Base-by-base conservation (phyloP, 2,329 filamentous ascomycete species). In the Orbilia brochopaga region DNA sequence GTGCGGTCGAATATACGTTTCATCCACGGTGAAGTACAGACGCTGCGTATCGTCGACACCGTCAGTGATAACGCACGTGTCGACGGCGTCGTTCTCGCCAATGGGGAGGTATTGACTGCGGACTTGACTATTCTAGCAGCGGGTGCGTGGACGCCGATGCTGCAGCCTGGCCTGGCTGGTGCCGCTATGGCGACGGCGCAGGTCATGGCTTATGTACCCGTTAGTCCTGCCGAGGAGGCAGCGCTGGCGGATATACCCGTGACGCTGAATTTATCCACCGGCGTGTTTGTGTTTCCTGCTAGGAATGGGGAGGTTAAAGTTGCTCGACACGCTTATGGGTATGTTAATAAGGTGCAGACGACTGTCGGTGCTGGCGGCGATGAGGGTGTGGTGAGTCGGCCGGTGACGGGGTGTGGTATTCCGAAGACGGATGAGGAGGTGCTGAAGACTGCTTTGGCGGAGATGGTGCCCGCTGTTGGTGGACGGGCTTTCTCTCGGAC, bases 151-250 rank as follows among this genome's bases (percentile, higher is more conserved):
- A 91, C 90, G 1, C 85, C 88, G 1, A 84, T n/a, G n/a, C n/a
- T n/a, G n/a, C n/a, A n/a, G n/a, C n/a, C n/a, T n/a, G n/a, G n/a
- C n/a, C n/a, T n/a, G 85, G 1, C 83, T 97, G 21, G 81, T 97
- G 63, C 90, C 96, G 79, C 82, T 97, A 0, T n/a, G 83, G 87
- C 52, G 90, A 96, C 91, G 0, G 93, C 91, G 13, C 93, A 97
- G 77, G 85, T 86, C 0, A 78, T 97, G 24, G 89, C 85, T 11
- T 97, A 95, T 80, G 81, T 96, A 74, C 83, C 86, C 74, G 84
- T 97, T 75, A 89, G 87, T 0, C 81, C 86, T 15, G 84, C 85
- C 3, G 92, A 97, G 79, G 87, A 92, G 79, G 81, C 82, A 15
- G 79, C 79, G 2, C 82, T 96, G 10, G 82, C 82, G 46, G 80